These are phyloP conservation scores for Austroboletus festivus DNA, from an alignment of 768 basidiomycete species.

Conservation along the genomic window DNA sequence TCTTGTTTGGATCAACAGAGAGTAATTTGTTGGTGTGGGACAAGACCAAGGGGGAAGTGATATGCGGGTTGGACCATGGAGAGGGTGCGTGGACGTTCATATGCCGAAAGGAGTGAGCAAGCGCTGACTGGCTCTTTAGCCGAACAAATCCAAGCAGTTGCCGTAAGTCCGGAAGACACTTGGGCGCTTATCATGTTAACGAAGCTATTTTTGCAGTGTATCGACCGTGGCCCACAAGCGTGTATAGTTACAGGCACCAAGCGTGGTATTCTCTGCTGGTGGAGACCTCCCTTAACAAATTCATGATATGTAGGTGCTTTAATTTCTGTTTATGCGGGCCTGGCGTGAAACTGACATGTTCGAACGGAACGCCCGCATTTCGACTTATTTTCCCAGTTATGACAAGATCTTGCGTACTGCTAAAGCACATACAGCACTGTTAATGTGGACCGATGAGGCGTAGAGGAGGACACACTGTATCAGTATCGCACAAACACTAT, in stretches of 20 bases:
- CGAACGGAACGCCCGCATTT: conserved; percentile 1
- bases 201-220: conserved; percentile 36
- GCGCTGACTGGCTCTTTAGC: conserved; percentile 23
- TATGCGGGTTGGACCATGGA: conserved; percentile 60
- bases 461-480: conserved; percentile 27
- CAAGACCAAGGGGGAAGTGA: conserved; percentile 45
- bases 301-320: conserved; percentile 30
- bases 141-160: conserved; percentile 32
- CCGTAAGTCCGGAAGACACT: conserved; percentile 25
- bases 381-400: conserved; percentile 14
- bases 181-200: neutral
- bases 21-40: conserved; percentile 64
- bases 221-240: conserved; percentile 39
- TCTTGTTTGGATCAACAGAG: conserved; percentile 56
- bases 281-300: conserved; percentile 36
- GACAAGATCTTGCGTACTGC: conserved; percentile 31
- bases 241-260: conserved; percentile 58
- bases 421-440: conserved; percentile 21
- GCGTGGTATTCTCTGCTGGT: conserved; percentile 55
- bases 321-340: no score
- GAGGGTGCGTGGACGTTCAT: conserved; percentile 41
- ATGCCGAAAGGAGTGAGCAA: neutral
- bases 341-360: no score
- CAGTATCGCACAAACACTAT: conserved; percentile 27
- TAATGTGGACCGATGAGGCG: conserved; percentile 25